Evolutionary conservation across 2,329 filamentous ascomycete genomes (phyloP), one percentile per base, ranked within the genome.

Genomic region (Epichloe sp.): DNA sequence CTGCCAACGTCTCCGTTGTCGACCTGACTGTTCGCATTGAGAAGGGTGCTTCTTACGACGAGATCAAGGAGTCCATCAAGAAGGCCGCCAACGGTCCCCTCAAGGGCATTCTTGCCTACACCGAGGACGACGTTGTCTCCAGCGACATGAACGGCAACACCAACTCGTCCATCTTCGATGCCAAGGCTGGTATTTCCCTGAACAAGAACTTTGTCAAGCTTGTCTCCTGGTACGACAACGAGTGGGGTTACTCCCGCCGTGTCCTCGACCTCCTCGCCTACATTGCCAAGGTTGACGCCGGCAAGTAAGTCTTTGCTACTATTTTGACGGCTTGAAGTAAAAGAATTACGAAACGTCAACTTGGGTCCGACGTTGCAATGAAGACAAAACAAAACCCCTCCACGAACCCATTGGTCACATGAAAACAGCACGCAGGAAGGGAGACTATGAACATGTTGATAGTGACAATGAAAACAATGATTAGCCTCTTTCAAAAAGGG

Each of bases 141-240:
- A 83, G 79, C 62, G 93, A 98, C 75, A 71, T 97, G 72, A 93
- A 86, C 77, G 93, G 93, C 73, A 86, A 97, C 79, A 80, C 77
- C 70, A 74, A 83, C 82, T 96, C 90, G 61, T 96, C 90, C 77
- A 95, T 97, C 82, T 96, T 98, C 75, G 93, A 98, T 72, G 90
- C 89, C 73, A 95, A 95, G 86, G 93, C 93, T 56, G 93, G 93
- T 81, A 97, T 98, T 75, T 86, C 90, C 60, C 85, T 98, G 65
- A 98, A 97, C 83, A 75, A 89, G 67, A 90, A 96, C 84, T 97
- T 97, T 72, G 83, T 95, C 81, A 98, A 98, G 86, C 82, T 98
- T 57, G 86, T 96, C 71, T 84, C 84, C 65, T 97, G 91, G 93
- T 95, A 95, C 77, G 89, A 95, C 81, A 97, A 97, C 81, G 91